Conservation (phyloP, 768 basidiomycete genomes). For the Xerocomus brunneocitrinus region DNA sequence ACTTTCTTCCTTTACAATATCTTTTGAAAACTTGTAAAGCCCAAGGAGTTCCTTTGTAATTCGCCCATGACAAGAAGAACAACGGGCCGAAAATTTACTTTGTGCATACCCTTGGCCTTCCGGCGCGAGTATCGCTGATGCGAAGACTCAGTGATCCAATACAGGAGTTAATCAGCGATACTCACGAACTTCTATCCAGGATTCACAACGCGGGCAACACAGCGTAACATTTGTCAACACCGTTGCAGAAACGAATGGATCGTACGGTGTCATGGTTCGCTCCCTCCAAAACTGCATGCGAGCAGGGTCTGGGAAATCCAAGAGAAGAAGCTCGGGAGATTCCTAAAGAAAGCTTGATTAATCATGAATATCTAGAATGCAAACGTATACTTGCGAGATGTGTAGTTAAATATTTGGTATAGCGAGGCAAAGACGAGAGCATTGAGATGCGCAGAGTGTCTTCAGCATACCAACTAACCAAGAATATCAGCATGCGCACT, state of each 20-base stretch:
- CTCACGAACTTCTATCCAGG: slow-evolving; percentile 20
- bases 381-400: slow-evolving; percentile 9
- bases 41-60: slow-evolving; percentile 41
- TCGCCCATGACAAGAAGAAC: slow-evolving; percentile 30
- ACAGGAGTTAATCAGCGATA: not conserved
- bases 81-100: slow-evolving; percentile 32
- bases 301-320: not conserved
- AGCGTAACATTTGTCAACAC: slow-evolving; percentile 17
- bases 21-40: slow-evolving; percentile 36
- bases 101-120: slow-evolving; percentile 47
- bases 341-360: not conserved
- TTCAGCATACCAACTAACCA: slow-evolving; percentile 25
- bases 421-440: slow-evolving; percentile 6
- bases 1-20: slow-evolving; percentile 23
- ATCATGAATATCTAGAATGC: too few species aligned
- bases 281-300: slow-evolving; percentile 2
- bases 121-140: slow-evolving; percentile 35
- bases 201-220: slow-evolving; percentile 28
- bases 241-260: slow-evolving; percentile 24
- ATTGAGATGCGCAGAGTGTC: slow-evolving; percentile 8
- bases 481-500: not conserved
- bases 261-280: slow-evolving; percentile 4
- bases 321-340: slow-evolving; percentile 1
- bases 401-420: slow-evolving; percentile 7
- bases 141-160: not conserved